A percentile compares a stretch with the other conserved stretches of the same genome.
Conservation (phyloP, 2,329 filamentous ascomycete species). For the Pezicula neosporulosa region DNA sequence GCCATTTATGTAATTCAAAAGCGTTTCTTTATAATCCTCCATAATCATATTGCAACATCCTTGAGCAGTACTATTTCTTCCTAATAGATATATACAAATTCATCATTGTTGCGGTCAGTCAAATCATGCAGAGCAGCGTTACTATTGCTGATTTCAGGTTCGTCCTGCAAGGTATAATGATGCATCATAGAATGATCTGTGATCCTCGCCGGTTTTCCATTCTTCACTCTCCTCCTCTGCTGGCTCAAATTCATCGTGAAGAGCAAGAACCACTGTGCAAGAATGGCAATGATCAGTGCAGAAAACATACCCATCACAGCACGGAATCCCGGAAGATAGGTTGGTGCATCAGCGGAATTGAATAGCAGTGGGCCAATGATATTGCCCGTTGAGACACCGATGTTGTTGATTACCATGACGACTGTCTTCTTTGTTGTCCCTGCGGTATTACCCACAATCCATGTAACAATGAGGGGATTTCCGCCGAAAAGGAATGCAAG, state of each 20-base stretch:
- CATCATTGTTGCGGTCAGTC: conserved; percentile 64
- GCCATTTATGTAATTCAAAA: too few species aligned
- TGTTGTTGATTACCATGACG: conserved; percentile 62
- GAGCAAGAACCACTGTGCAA: conserved; percentile 52
- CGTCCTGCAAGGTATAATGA: conserved; percentile 35
- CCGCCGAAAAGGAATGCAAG: conserved; percentile 63
- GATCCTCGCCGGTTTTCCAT: conserved; percentile 58
- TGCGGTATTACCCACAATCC: conserved; percentile 67
- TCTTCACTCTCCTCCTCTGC: conserved; percentile 47
- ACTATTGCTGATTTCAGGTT: conserved; percentile 34
- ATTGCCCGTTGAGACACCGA: conserved; percentile 58
- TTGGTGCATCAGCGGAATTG: conserved; percentile 50
- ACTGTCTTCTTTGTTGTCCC: conserved; percentile 65
- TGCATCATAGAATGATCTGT: conserved; percentile 59
- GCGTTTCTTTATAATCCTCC: too few species aligned
- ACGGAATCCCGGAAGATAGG: conserved; percentile 54
- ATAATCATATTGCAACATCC: too few species aligned
- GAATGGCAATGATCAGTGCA: conserved; percentile 47
- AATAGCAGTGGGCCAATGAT: conserved; percentile 66
- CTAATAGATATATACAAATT: conserved; percentile 62
- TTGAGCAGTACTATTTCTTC: too few species aligned
- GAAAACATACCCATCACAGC: conserved; percentile 52
- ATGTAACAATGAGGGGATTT: conserved; percentile 63
- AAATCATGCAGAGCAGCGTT: conserved; percentile 52
- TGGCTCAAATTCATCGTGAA: conserved; percentile 55